Conservation (phyloP, 306 rosid genomes). For the Spatholobus suberectus region DNA sequence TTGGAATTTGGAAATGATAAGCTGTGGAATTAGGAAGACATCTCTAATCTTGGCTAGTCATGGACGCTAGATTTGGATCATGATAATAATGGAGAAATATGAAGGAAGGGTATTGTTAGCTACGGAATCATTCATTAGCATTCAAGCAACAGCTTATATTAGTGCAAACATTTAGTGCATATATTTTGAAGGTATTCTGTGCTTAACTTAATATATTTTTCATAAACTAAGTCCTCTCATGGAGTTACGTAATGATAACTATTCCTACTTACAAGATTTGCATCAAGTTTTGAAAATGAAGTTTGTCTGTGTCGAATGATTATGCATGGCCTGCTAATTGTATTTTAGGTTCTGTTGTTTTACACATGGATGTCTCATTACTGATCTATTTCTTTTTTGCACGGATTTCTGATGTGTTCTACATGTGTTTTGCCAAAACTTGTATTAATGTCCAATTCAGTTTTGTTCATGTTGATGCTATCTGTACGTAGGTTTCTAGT, state of each 20-base stretch:
- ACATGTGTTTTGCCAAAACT: background rate
- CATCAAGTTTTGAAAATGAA: slow-evolving; percentile 16
- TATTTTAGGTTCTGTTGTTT: slow-evolving; percentile 20
- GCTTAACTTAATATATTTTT: background rate
- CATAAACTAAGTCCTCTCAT: background rate
- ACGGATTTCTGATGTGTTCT: background rate
- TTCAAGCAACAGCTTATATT: background rate
- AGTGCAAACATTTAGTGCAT: background rate
- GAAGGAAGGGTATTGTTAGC: background rate
- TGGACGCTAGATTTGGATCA: background rate
- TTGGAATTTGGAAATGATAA: background rate
- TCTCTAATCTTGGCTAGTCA: background rate
- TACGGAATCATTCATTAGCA: background rate
- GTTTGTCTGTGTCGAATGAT: slow-evolving; percentile 15
- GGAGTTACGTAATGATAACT: background rate
- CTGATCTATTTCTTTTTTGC: background rate
- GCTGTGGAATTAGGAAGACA: background rate
- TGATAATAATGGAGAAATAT: background rate
- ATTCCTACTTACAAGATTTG: background rate
- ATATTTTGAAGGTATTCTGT: background rate
- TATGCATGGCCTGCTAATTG: background rate
- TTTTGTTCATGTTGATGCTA: slow-evolving; percentile 33
- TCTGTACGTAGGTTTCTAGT: slow-evolving; percentile 44
- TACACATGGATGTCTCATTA: background rate
- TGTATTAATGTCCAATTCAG: slow-evolving; percentile 7